A percentile compares a stretch with the other conserved stretches of the same genome.
Evolutionary conservation across 306 rosid species (phyloP).

Genomic region (Hippophae rhamnoides): DNA sequence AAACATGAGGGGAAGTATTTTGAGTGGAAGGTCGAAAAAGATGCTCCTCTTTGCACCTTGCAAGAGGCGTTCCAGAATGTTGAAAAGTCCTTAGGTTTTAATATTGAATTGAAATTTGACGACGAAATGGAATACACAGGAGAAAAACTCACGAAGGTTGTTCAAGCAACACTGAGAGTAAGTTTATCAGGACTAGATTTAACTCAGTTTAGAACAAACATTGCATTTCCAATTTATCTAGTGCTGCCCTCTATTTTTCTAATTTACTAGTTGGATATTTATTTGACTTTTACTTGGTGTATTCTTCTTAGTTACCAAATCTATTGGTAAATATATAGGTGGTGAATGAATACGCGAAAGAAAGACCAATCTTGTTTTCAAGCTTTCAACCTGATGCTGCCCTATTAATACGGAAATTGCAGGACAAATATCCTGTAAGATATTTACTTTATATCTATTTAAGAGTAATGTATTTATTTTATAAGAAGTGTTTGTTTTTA

Average conservation of each 20-base stretch:
- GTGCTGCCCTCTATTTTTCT: too few species aligned
- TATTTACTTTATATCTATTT: not conserved
- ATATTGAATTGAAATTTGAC: slow-evolving; percentile 75
- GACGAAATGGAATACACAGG: slow-evolving; percentile 46
- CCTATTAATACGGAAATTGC: slow-evolving; percentile 37
- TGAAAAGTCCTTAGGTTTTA: slow-evolving; percentile 50
- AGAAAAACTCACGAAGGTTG: slow-evolving; percentile 33
- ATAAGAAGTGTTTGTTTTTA: too few species aligned
- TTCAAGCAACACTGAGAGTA: slow-evolving; percentile 49
- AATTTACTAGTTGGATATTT: not conserved
- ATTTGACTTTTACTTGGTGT: not conserved
- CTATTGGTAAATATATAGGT: slow-evolving; percentile 23
- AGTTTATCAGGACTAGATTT: not conserved
- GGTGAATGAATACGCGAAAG: slow-evolving; percentile 44
- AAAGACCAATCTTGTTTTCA: slow-evolving; percentile 61
- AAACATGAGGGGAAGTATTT: slow-evolving; percentile 35
- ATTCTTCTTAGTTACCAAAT: not conserved
- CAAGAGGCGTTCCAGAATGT: slow-evolving; percentile 55
- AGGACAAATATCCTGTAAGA: slow-evolving; percentile 57
- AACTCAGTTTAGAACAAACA: not conserved
- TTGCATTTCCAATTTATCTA: too few species aligned
- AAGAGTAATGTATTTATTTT: too few species aligned
- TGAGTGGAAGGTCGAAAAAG: slow-evolving; percentile 65
- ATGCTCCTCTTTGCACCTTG: slow-evolving; percentile 61
- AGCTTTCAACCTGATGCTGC: slow-evolving; percentile 82